These are phyloP conservation scores for Panus rudis DNA, from an alignment of 768 basidiomycete species.

Conservation along the genomic window DNA sequence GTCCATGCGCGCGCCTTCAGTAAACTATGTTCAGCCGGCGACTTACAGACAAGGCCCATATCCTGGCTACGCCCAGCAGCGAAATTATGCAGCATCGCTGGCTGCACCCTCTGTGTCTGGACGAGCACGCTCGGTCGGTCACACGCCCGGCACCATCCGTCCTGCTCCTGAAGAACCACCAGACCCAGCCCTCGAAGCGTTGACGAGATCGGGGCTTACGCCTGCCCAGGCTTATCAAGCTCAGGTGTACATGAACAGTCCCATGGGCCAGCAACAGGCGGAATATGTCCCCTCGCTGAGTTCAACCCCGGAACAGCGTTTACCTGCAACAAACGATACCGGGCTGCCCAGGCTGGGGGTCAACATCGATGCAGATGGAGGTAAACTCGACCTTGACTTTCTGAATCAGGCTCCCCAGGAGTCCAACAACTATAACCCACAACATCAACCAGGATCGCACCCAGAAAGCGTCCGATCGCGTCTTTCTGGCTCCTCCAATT, in stretches of 20 bases:
- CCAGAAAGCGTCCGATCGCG: conserved; percentile 20
- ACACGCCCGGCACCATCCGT: conserved; percentile 37
- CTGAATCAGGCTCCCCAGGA: too few relatives aligned
- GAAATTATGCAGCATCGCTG: conserved; percentile 24
- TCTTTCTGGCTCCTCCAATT: conserved; percentile 16
- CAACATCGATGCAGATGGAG: conserved; percentile 49
- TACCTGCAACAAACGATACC: conserved; percentile 17
- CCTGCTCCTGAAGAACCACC: conserved; percentile 40
- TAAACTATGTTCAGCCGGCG: conserved; percentile 16
- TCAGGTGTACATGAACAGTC: conserved; percentile 52
- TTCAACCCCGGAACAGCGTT: too few relatives aligned
- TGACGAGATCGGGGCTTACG: conserved; percentile 50
- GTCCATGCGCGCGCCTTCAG: conserved; percentile 24
- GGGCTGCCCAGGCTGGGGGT: conserved; percentile 35
- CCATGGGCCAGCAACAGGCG: conserved; percentile 20
- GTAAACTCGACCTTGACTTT: conserved; percentile 55
- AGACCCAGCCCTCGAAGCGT: conserved; percentile 37
- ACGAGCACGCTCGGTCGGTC: conserved; percentile 46
- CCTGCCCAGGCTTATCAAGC: conserved; percentile 79
- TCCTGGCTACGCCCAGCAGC: conserved; percentile 10
- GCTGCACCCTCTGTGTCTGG: conserved; percentile 34
- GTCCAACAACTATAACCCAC: conserved; percentile 36
- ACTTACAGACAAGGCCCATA: conserved; percentile 17
- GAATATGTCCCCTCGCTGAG: conserved; percentile 12
- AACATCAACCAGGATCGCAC: conserved; percentile 9